phyloP scores from a whole-genome alignment of 495 filamentous ascomycete genomes.

The Clavariopsis aquatica region DNA sequence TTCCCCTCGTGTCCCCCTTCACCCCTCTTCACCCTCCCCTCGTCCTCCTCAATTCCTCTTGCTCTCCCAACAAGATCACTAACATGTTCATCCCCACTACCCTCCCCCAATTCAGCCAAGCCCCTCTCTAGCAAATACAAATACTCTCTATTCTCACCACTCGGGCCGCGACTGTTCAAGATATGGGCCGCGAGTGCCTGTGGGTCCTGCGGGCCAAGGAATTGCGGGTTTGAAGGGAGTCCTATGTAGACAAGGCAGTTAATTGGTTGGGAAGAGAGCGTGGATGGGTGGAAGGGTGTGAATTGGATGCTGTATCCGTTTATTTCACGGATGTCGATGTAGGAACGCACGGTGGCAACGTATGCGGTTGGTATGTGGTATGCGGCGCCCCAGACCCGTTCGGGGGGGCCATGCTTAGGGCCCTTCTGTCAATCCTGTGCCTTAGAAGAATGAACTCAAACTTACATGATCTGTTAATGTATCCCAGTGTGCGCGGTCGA shows the following conservation, averaged over 20 bases:
- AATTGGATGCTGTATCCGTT: constrained; percentile 93
- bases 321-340: constrained; percentile 95
- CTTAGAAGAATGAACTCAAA: constrained; percentile 15
- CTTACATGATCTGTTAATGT: constrained; percentile 66
- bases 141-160: constrained; percentile 91
- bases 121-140: constrained; percentile 78
- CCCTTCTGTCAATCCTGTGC: constrained; percentile 33
- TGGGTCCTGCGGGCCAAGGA: constrained; percentile 78
- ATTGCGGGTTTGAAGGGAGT: constrained; percentile 90
- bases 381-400: constrained; percentile 84
- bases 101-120: constrained; percentile 70
- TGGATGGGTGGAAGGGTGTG: constrained; percentile 69
- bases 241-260: constrained; percentile 88
- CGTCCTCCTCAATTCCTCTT: constrained; percentile 51
- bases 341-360: constrained; percentile 78
- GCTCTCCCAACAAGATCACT: constrained; percentile 57
- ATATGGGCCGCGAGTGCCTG: constrained; percentile 84
- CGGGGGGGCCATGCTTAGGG: constrained; percentile 43
- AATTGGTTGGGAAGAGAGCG: constrained; percentile 40
- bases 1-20: constrained; percentile 12
- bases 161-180: constrained; percentile 71
- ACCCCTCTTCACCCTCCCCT: constrained; percentile 26
- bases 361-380: constrained; percentile 78
- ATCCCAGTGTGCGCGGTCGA: constrained; percentile 78
- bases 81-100: constrained; percentile 84